phyloP scores from a whole-genome alignment of 1,284 basidiomycete genomes.

The Ustilago loliicola region DNA sequence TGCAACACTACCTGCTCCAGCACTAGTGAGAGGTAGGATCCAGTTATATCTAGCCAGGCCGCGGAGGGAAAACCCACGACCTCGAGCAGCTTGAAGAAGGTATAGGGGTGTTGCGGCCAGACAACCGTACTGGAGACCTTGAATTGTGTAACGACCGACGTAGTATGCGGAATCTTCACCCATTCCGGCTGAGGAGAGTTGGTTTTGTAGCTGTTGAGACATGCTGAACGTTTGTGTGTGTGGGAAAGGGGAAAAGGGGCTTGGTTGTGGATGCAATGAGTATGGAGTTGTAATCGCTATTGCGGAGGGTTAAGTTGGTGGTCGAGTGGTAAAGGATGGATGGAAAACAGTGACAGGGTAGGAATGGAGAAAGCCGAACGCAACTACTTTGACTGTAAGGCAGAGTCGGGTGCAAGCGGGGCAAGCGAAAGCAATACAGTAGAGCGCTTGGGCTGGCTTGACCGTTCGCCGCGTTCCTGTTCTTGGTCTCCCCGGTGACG shows the following conservation, averaged over 20 bases:
- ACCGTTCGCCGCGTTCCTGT: background rate
- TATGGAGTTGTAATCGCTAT: background rate
- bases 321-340: slow-evolving; percentile 4
- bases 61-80: slow-evolving; percentile 52
- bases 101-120: slow-evolving; percentile 64
- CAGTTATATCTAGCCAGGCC: slow-evolving; percentile 63
- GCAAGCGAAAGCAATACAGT: slow-evolving; percentile 8
- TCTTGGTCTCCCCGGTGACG: too few relatives aligned
- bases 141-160: slow-evolving; percentile 42
- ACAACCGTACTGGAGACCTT: slow-evolving; percentile 58
- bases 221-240: slow-evolving; percentile 12
- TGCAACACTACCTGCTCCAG: slow-evolving; percentile 29
- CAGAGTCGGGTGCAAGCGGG: slow-evolving; percentile 30
- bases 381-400: too few relatives aligned
- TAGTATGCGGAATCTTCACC: slow-evolving; percentile 57
- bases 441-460: background rate
- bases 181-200: slow-evolving; percentile 31
- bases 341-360: background rate
- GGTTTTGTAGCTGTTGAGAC: slow-evolving; percentile 38
- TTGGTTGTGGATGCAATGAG: background rate
- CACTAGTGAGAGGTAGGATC: slow-evolving; percentile 54
- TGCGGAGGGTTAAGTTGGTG: background rate
- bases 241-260: background rate
- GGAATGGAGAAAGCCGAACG: slow-evolving; percentile 7
- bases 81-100: slow-evolving; percentile 46